Evolutionary conservation across 768 basidiomycete genomes (phyloP), one percentile per base, ranked within the genome.

Genomic region (Auriscalpium vulgare): DNA sequence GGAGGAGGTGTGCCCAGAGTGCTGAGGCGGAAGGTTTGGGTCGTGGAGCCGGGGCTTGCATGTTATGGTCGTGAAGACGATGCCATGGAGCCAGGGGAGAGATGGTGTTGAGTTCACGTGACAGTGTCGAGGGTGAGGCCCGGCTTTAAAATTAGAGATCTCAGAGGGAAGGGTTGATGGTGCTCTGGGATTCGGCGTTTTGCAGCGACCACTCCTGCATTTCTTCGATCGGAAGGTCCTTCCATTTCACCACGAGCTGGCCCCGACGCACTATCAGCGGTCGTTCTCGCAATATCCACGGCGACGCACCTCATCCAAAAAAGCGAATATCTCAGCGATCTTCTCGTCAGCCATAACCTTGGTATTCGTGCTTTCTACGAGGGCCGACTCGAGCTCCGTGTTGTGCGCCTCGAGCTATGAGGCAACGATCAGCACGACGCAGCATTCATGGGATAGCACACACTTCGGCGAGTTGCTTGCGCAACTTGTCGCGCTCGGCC

Each of bases 381-480:
- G 67, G 49, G 80, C 72, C 17, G 71, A 66, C 56, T 78, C 78
- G 19, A 83, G 64, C 34, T 68, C 62, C 13, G 60, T 56, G 59
- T 87, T 89, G 55, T 83, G 77, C 38, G 73, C 71, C 59, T 87
- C 82, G 53, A 83, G 70, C 88, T 90, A 50, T 21, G 11, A 43
- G 8, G 40, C 56, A 56, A 37, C 2, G 9, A 13, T 46, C 4
- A 37, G 10, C 19, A 5, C 19, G 17, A 16, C 36, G 35, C 21
- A 3, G 1, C 14, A 37, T 19, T n/a, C 21, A 37, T 38, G 19
- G 3, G 54, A 21, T 21, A 43, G 9, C 37, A 38, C 55, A 53
- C 61, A 71, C 80, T 58, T 68, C 67, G 44, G 68, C 65, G 14
- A 80, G 56, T 34, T 69, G 69, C 2, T 67, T 71, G 49, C 62